Evolutionary conservation across 2,329 filamentous ascomycete species (phyloP).

Genomic region (Colletotrichum acutatum): DNA sequence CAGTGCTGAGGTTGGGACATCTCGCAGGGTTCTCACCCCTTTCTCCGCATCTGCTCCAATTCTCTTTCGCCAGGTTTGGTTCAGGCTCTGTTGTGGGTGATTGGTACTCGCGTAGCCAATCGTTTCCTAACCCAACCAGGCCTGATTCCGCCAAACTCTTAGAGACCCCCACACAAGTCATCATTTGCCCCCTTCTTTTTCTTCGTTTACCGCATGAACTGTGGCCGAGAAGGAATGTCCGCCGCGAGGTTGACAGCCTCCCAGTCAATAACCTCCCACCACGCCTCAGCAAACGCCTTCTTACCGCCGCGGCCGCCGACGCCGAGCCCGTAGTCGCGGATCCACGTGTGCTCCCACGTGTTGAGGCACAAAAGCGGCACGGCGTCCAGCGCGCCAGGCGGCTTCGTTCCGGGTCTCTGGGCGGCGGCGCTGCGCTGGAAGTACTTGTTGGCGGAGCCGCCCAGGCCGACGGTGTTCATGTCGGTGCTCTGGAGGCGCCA

Average conservation of each 20-base stretch:
- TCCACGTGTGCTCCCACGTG: slow-evolving; percentile 95
- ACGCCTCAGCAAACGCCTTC: slow-evolving; percentile 77
- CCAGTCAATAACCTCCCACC: slow-evolving; percentile 95
- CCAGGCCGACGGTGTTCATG: slow-evolving; percentile 71
- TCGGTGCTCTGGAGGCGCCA: slow-evolving; percentile 77
- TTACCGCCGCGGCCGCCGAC: slow-evolving; percentile 75
- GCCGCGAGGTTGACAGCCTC: slow-evolving; percentile 67
- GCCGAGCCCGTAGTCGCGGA: slow-evolving; percentile 79
- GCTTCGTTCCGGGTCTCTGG: slow-evolving; percentile 47
- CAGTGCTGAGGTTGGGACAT: too few species aligned
- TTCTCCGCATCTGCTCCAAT: too few species aligned
- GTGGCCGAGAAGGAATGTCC: slow-evolving; percentile 21
- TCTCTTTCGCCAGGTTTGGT: not conserved
- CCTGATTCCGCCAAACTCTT: not conserved
- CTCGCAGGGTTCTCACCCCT: too few species aligned
- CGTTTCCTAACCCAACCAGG: not conserved
- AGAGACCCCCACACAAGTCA: not conserved
- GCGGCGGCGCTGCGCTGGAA: slow-evolving; percentile 51
- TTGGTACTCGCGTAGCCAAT: too few species aligned
- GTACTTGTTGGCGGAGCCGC: slow-evolving; percentile 49
- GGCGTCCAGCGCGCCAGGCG: slow-evolving; percentile 75
- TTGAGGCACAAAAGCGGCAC: slow-evolving; percentile 89
- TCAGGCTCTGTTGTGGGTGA: not conserved
- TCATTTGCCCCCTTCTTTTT: not conserved
- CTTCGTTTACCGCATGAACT: slow-evolving; percentile 13